These are phyloP conservation scores for Dujonia santamariae DNA, from an alignment of 1,139 yeast species.

Conservation along the genomic window DNA sequence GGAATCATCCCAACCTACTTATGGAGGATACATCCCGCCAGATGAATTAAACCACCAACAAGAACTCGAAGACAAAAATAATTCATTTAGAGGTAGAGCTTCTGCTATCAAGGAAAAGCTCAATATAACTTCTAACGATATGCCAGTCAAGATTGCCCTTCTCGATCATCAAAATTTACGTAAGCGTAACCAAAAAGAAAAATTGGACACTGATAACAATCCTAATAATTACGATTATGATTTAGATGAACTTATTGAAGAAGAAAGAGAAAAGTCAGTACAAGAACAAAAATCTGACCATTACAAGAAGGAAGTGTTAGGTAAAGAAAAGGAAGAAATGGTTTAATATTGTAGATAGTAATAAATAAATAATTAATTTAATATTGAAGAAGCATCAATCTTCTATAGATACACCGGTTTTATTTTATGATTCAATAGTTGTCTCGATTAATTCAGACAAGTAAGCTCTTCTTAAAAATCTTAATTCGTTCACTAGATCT, in stretches of 20 bases:
- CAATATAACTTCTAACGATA: constrained; percentile 34
- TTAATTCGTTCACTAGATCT: too few relatives aligned
- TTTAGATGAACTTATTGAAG: constrained; percentile 15
- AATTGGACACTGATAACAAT: constrained; percentile 29
- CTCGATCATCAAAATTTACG: constrained; percentile 17
- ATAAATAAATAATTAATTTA: too few relatives aligned
- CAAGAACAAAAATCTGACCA: constrained; percentile 21
- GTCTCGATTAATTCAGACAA: constrained; percentile 4
- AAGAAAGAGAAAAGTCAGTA: constrained; percentile 27
- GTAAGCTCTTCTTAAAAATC: constrained; percentile 5
- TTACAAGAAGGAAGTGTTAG: constrained; percentile 25
- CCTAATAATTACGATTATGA: constrained; percentile 36
- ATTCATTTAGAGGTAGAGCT: constrained; percentile 20
- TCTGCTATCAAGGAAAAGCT: constrained; percentile 30
- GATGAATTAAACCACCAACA: constrained; percentile 25
- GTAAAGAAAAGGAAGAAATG: constrained; percentile 30
- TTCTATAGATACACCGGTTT: too few relatives aligned
- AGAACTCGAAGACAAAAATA: constrained; percentile 12
- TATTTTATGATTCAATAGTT: too few relatives aligned
- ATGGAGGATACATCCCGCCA: constrained; percentile 39
- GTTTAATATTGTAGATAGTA: too few relatives aligned
- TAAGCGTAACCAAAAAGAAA: constrained; percentile 27
- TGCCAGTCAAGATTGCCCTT: constrained; percentile 36
- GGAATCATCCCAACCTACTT: constrained; percentile 5
- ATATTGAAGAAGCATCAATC: background rate